Percentiles rank a stretch among this genome's conserved stretches.
These are phyloP conservation scores for Thelonectria rubi DNA, from an alignment of 2,329 filamentous ascomycete genomes.

Conservation along the genomic window DNA sequence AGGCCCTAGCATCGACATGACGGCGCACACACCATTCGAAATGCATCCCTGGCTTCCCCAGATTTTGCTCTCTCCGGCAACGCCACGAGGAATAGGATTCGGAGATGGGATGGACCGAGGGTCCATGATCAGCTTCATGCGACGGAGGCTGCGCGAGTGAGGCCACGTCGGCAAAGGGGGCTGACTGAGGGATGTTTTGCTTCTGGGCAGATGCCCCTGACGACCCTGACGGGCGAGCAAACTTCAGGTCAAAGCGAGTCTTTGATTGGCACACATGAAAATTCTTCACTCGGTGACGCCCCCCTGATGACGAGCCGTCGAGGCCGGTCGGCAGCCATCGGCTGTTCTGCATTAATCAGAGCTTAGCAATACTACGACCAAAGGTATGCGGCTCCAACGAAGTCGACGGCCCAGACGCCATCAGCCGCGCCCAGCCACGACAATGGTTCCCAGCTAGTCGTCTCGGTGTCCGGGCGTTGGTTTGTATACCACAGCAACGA, in stretches of 20 bases:
- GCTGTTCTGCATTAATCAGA: constrained; percentile 27
- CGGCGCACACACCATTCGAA: constrained; percentile 42
- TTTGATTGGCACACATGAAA: constrained; percentile 29
- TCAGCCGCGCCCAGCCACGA: constrained; percentile 5
- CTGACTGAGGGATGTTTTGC: constrained; percentile 2
- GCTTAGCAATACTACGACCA: constrained; percentile 23
- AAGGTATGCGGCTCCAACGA: constrained; percentile 31
- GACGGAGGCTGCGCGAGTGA: constrained; percentile 2
- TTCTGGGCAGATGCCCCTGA: constrained; percentile 21
- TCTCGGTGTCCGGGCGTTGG: constrained; percentile 5
- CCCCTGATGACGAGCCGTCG: constrained; percentile 32
- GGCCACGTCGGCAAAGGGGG: constrained; percentile 15
- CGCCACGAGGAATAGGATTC: constrained; percentile 18
- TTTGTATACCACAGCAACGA: not conserved
- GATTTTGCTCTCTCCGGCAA: constrained; percentile 40
- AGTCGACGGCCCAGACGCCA: constrained; percentile 1
- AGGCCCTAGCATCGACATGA: constrained; percentile 40
- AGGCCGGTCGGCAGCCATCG: constrained; percentile 10
- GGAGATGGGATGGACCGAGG: constrained; percentile 19
- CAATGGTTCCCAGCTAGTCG: constrained; percentile 1
- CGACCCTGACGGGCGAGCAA: constrained; percentile 29
- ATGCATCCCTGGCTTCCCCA: constrained; percentile 47
- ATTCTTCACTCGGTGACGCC: constrained; percentile 30
- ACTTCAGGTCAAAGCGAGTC: constrained; percentile 29
- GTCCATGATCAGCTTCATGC: constrained; percentile 8